Evolutionary conservation across 805 yeast species (phyloP).

Genomic region (Wickerhamiella alocasiicola): DNA sequence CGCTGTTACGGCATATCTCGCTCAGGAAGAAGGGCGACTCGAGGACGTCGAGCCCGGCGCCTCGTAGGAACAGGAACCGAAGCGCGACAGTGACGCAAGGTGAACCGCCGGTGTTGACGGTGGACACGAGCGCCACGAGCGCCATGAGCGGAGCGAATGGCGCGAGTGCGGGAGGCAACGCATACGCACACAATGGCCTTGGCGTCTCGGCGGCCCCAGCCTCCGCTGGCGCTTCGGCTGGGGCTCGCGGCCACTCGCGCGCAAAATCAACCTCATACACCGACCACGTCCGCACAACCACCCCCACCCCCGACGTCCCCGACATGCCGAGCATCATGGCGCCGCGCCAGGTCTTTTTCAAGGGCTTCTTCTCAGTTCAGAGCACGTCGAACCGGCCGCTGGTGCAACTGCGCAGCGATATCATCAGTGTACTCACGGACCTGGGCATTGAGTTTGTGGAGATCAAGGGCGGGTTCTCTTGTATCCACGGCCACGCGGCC

Average conservation of each 20-base stretch:
- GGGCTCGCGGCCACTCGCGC: not conserved
- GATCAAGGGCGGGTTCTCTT: conserved; percentile 86
- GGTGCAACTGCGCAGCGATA: conserved; percentile 74
- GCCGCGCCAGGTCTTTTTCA: conserved; percentile 79
- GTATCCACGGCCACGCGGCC: conserved; percentile 40
- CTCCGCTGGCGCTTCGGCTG: not conserved
- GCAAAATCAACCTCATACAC: conserved; percentile 12
- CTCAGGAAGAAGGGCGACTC: conserved; percentile 13
- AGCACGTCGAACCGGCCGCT: conserved; percentile 88
- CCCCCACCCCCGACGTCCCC: conserved; percentile 30
- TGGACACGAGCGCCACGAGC: not conserved
- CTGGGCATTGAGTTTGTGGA: conserved; percentile 75
- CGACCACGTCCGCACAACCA: conserved; percentile 11
- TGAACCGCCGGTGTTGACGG: conserved; percentile 1
- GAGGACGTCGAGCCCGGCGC: conserved; percentile 3
- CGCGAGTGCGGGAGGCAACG: not conserved
- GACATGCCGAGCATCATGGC: conserved; percentile 91
- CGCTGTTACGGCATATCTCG: conserved; percentile 19
- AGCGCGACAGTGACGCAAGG: conserved; percentile 7
- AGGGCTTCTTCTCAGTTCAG: conserved; percentile 90
- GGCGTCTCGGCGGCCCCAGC: not conserved
- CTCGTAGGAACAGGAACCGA: conserved; percentile 8
- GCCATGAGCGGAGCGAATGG: not conserved
- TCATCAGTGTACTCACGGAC: conserved; percentile 61
- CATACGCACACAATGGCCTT: not conserved